Conservation (phyloP, 1,139 yeast genomes). For the Yamadazyma taylorii region DNA sequence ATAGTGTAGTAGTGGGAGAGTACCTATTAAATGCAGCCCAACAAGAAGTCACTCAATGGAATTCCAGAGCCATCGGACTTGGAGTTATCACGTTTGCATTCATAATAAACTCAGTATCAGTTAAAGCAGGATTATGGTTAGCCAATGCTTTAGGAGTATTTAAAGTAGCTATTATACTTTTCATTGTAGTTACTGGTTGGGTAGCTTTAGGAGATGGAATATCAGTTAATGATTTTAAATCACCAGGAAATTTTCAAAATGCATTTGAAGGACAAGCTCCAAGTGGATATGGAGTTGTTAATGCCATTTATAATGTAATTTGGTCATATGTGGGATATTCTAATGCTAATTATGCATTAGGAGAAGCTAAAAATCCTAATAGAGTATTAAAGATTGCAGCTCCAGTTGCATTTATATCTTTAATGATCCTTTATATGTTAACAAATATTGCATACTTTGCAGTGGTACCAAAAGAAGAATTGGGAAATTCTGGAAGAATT, state of each 20-base stretch:
- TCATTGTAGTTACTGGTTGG: conserved; percentile 78
- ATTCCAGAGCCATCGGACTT: conserved; percentile 71
- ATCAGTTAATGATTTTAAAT: conserved; percentile 45
- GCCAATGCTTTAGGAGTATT: conserved; percentile 72
- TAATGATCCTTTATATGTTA: conserved; percentile 67
- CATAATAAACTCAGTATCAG: conserved; percentile 59
- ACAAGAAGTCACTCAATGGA: conserved; percentile 67
- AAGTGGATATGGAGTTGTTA: conserved; percentile 75
- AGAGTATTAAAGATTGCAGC: conserved; percentile 46
- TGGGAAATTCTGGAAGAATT: conserved; percentile 43
- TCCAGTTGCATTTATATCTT: conserved; percentile 53
- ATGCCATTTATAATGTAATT: conserved; percentile 75
- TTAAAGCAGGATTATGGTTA: conserved; percentile 64
- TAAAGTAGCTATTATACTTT: conserved; percentile 65
- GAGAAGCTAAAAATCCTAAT: conserved; percentile 64
- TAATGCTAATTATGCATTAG: conserved; percentile 79
- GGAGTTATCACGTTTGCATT: conserved; percentile 76
- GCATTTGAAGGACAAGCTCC: conserved; percentile 62
- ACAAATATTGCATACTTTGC: conserved; percentile 61
- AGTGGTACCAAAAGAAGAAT: conserved; percentile 50
- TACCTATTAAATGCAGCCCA: conserved; percentile 68
- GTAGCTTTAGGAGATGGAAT: conserved; percentile 76
- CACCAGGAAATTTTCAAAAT: conserved; percentile 60
- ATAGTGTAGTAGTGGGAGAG: conserved; percentile 53
- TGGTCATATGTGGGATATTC: conserved; percentile 79